A percentile compares a stretch with the other conserved stretches of the same genome.
phyloP scores from a whole-genome alignment of 2,329 filamentous ascomycete species.

The Colletotrichum eremochloae region DNA sequence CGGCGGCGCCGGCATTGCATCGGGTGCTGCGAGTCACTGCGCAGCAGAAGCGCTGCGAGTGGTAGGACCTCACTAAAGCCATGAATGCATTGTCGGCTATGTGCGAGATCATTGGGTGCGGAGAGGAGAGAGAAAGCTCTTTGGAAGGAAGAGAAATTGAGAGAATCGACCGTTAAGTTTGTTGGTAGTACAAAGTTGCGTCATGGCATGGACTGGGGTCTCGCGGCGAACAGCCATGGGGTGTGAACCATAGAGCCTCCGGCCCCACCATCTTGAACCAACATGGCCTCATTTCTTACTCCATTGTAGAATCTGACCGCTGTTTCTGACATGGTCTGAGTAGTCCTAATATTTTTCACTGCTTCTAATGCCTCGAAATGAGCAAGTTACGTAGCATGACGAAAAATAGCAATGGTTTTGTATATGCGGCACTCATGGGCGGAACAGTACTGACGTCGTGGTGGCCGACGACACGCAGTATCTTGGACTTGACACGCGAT shows the following conservation, averaged over 20 bases:
- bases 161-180: not conserved
- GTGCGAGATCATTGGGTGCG: conserved; percentile 15
- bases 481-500: not conserved
- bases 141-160: not conserved
- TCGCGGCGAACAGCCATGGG: conserved; percentile 9
- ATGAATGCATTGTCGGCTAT: conserved; percentile 32
- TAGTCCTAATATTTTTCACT: not conserved
- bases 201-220: conserved; percentile 27
- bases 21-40: conserved; percentile 7
- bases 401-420: not conserved
- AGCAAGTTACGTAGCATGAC: not conserved
- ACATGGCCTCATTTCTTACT: not conserved
- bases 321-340: not conserved
- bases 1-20: not conserved
- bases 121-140: conserved; percentile 1
- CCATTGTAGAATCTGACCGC: not conserved
- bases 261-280: conserved; percentile 19
- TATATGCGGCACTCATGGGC: not conserved
- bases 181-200: conserved; percentile 28
- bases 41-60: conserved; percentile 36
- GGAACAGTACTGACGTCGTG: not conserved
- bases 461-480: not conserved
- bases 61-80: conserved; percentile 37
- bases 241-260: conserved; percentile 4
- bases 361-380: no score